Evolutionary conservation across 345 rosid genomes (phyloP).

Genomic region (Eucalyptus regnans): DNA sequence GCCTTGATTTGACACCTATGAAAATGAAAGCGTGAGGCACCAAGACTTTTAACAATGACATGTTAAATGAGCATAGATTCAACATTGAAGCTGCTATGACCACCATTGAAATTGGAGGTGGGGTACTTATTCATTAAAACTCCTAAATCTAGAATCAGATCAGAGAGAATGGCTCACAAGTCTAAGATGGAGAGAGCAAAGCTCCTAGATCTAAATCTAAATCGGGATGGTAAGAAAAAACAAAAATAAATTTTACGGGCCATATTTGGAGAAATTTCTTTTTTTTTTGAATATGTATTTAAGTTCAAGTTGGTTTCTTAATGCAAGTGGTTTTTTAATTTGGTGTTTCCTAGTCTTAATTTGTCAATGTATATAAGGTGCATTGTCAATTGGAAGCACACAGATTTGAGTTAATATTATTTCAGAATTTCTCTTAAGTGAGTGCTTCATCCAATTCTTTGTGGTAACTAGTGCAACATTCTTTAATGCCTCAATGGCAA

Average conservation of each 20-base stretch:
- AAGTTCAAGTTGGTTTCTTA: background rate
- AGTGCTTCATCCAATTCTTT: background rate
- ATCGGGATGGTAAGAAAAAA: too few relatives aligned
- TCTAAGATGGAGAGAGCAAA: background rate
- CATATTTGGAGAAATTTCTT: background rate
- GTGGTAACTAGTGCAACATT: background rate
- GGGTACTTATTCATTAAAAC: accelerated
- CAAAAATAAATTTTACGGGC: too few relatives aligned
- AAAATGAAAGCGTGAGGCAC: too few relatives aligned
- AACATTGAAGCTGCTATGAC: background rate
- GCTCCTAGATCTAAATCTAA: accelerated
- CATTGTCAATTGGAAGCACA: background rate
- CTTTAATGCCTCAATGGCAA: background rate
- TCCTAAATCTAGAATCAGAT: background rate
- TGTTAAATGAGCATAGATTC: background rate
- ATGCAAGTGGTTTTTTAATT: background rate
- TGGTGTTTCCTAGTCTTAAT: background rate
- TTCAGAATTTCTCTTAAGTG: background rate
- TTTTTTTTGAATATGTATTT: accelerated
- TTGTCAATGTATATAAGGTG: background rate
- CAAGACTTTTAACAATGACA: too few relatives aligned
- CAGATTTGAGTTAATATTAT: background rate
- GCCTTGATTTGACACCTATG: too few relatives aligned
- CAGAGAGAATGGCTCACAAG: background rate
- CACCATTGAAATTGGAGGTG: accelerated